Percentiles rank a stretch among this genome's conserved stretches.
phyloP scores from a whole-genome alignment of 2,329 filamentous ascomycete genomes.

The Calonectria montana region DNA sequence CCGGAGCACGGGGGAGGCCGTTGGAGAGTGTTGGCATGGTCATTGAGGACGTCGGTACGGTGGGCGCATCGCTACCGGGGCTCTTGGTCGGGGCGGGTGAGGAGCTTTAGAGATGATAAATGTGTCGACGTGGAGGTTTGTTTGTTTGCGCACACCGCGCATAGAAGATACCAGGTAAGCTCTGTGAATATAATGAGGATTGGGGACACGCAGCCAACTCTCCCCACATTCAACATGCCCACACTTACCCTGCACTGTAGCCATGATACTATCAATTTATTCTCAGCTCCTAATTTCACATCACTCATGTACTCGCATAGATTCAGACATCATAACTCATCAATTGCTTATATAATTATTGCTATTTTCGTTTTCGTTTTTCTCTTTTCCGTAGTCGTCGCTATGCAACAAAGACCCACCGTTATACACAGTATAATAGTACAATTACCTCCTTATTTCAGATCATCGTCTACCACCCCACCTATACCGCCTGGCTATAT shows the following conservation, averaged over 20 bases:
- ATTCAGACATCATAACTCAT: background rate
- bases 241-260: conserved; percentile 35
- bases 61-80: conserved; percentile 56
- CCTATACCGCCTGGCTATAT: conserved; percentile 74
- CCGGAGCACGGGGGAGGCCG: conserved; percentile 52
- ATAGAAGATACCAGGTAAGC: conserved; percentile 23
- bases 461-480: conserved; percentile 9
- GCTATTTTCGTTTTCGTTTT: conserved; percentile 2
- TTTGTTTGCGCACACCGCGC: conserved; percentile 26
- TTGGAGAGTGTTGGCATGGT: conserved; percentile 62
- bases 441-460: conserved; percentile 18
- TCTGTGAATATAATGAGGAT: conserved; percentile 20
- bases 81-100: conserved; percentile 30
- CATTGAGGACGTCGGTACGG: conserved; percentile 49
- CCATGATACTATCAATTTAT: background rate
- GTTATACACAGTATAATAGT: conserved; percentile 29
- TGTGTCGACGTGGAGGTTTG: conserved; percentile 26
- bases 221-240: conserved; percentile 30
- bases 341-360: conserved; percentile 7
- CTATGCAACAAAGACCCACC: conserved; percentile 31
- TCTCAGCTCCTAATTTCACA: background rate
- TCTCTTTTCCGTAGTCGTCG: conserved; percentile 6
- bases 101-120: conserved; percentile 8
- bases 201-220: conserved; percentile 42
- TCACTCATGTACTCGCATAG: no score